Evolutionary conservation across 495 filamentous ascomycete species (phyloP).

Genomic region (Penicillium taxi): DNA sequence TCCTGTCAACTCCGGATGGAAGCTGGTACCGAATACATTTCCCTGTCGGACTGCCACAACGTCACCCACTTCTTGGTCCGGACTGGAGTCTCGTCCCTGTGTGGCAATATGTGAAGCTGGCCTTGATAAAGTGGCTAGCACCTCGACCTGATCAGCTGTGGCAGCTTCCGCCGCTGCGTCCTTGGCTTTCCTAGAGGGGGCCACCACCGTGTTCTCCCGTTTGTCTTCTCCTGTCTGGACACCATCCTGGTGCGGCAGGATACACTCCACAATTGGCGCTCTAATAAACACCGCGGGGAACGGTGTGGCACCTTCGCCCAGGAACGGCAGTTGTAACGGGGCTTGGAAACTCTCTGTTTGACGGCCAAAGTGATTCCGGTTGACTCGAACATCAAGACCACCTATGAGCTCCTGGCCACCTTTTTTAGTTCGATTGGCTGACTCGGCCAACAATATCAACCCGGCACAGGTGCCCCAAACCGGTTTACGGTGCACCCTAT

Average conservation of each 20-base stretch:
- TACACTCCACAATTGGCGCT: conserved; percentile 83
- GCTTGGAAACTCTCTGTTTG: conserved; percentile 90
- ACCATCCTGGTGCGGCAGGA: conserved; percentile 52
- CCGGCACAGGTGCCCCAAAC: conserved; percentile 97
- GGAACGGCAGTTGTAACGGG: conserved; percentile 65
- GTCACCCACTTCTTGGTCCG: conserved; percentile 54
- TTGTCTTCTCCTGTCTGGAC: conserved; percentile 43
- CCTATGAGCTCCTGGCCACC: conserved; percentile 92
- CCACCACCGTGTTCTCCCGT: conserved; percentile 56
- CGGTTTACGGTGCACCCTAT: conserved; percentile 55
- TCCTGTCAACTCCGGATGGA: conserved; percentile 89
- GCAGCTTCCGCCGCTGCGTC: conserved; percentile 32
- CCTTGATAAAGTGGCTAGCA: conserved; percentile 44
- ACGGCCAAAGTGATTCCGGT: conserved; percentile 92
- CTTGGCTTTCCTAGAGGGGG: conserved; percentile 50
- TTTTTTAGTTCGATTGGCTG: conserved; percentile 79
- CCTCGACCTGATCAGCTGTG: conserved; percentile 41
- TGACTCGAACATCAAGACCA: conserved; percentile 82
- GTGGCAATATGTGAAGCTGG: conserved; percentile 34
- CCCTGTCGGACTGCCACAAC: conserved; percentile 87
- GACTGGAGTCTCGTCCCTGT: conserved; percentile 28
- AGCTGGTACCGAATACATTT: conserved; percentile 94
- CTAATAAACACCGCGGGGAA: conserved; percentile 90
- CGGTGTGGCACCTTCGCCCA: conserved; percentile 41
- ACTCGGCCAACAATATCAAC: conserved; percentile 82